These are phyloP conservation scores for Mortierella sp. DNA, from an alignment of 371 early-diverging fungal species.

Conservation along the genomic window DNA sequence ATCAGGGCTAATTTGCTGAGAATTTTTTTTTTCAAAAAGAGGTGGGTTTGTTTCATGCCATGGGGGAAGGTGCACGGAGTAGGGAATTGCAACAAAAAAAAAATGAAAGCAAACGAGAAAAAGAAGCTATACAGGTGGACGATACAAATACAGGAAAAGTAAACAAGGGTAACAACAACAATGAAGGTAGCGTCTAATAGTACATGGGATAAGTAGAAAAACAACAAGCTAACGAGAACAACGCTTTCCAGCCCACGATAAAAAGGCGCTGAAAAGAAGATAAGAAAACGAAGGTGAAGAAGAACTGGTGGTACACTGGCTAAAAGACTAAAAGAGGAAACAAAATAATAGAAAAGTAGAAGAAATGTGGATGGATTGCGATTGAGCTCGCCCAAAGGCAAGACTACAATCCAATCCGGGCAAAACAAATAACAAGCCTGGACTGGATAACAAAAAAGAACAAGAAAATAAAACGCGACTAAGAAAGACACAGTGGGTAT, in stretches of 20 bases:
- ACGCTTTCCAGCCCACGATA: slow-evolving; percentile 12
- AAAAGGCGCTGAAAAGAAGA: background rate
- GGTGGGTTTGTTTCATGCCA: background rate
- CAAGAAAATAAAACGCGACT: background rate
- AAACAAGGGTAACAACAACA: slow-evolving; percentile 25
- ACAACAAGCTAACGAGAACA: slow-evolving; percentile 21
- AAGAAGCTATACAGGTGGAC: slow-evolving; percentile 19
- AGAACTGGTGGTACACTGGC: slow-evolving; percentile 23
- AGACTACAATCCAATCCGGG: slow-evolving; percentile 28
- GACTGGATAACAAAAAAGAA: slow-evolving; percentile 28
- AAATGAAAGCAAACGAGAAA: slow-evolving; percentile 11
- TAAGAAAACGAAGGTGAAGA: background rate
- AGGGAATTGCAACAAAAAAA: slow-evolving; percentile 1
- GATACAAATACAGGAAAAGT: slow-evolving; percentile 29
- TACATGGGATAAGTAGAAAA: slow-evolving; percentile 25
- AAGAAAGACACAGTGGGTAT: background rate
- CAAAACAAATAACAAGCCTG: slow-evolving; percentile 46
- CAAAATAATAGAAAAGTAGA: background rate
- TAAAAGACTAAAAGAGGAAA: slow-evolving; percentile 15
- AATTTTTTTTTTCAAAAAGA: background rate
- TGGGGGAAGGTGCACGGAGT: too few species aligned
- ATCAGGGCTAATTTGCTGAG: background rate
- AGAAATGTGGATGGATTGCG: background rate
- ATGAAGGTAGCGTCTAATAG: slow-evolving; percentile 19
- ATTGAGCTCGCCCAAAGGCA: background rate